These are phyloP conservation scores for Pseudozyma pruni DNA, from an alignment of 1,284 basidiomycete species.

Conservation along the genomic window DNA sequence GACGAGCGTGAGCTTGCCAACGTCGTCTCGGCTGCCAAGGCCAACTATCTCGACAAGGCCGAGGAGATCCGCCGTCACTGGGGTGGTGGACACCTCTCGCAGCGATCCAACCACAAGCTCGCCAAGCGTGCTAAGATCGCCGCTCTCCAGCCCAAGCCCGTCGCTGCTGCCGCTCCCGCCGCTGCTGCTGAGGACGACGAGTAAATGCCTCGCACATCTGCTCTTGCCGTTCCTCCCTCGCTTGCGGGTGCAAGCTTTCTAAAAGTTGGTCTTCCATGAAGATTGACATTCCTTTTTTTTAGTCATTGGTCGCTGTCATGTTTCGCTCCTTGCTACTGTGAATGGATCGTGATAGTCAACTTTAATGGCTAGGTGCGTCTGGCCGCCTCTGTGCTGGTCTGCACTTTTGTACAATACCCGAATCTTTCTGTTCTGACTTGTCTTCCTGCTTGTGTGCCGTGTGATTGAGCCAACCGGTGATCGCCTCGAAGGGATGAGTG, in stretches of 20 bases:
- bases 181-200: conserved; percentile 44
- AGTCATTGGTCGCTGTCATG: conserved; percentile 29
- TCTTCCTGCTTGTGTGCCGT: no score
- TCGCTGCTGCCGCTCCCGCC: conserved; percentile 31
- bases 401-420: conserved; percentile 47
- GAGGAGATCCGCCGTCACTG: conserved; percentile 89
- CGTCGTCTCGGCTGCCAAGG: conserved; percentile 91
- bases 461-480: no score
- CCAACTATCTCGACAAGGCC: conserved; percentile 95
- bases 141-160: conserved; percentile 67
- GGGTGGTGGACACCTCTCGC: conserved; percentile 95
- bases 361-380: no score
- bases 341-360: conserved; percentile 49
- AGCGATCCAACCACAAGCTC: conserved; percentile 91
- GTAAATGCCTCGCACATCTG: conserved; percentile 37
- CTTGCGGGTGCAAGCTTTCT: conserved; percentile 15
- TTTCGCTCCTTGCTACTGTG: conserved; percentile 24
- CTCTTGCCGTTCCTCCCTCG: conserved; percentile 7
- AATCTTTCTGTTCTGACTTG: conserved; percentile 6
- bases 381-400: conserved; percentile 3
- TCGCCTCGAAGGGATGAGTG: no score
- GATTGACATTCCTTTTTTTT: conserved; percentile 27
- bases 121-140: conserved; percentile 92
- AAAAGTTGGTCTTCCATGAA: conserved; percentile 37
- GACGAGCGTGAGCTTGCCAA: conserved; percentile 93